phyloP scores from a whole-genome alignment of 441 rosid species.

The Gossypium lobatum region DNA sequence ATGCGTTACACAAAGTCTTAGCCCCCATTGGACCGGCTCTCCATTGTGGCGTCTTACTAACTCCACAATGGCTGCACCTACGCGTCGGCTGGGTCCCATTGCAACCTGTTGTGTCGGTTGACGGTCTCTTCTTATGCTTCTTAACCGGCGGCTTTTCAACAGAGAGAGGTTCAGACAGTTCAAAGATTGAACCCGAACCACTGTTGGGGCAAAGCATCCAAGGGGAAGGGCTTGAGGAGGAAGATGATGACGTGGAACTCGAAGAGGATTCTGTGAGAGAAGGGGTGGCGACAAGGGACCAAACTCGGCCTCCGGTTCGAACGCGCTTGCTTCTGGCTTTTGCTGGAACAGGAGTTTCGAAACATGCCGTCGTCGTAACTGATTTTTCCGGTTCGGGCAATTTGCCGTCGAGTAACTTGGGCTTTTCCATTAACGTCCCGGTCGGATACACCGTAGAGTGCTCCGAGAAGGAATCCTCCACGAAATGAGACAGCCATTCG shows the following conservation, averaged over 20 bases:
- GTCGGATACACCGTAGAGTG: slow-evolving; percentile 48
- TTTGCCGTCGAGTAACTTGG: slow-evolving; percentile 17
- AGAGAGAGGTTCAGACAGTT: slow-evolving; percentile 26
- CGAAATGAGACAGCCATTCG: slow-evolving; percentile 88
- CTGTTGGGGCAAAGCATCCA: slow-evolving; percentile 21
- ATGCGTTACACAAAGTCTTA: slow-evolving; percentile 86
- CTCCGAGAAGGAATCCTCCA: slow-evolving; percentile 76
- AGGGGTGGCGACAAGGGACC: slow-evolving; percentile 55
- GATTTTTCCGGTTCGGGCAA: slow-evolving; percentile 25
- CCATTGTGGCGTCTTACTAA: slow-evolving; percentile 96
- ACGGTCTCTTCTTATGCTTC: slow-evolving; percentile 38
- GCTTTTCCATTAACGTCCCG: slow-evolving; percentile 24
- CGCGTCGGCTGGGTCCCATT: slow-evolving; percentile 30
- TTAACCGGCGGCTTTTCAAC: slow-evolving; percentile 30
- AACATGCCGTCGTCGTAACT: slow-evolving; percentile 24
- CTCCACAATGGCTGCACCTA: slow-evolving; percentile 90
- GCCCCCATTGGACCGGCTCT: slow-evolving; percentile 91
- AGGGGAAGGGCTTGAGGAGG: slow-evolving; percentile 39
- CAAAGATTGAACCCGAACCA: slow-evolving; percentile 17
- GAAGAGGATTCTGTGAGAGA: slow-evolving; percentile 48
- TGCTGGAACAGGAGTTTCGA: slow-evolving; percentile 56
- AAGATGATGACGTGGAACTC: slow-evolving; percentile 41
- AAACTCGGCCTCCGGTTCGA: slow-evolving; percentile 46
- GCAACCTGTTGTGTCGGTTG: slow-evolving; percentile 18
- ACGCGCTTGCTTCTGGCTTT: slow-evolving; percentile 80